Conservation (phyloP, 2,329 filamentous ascomycete genomes). For the Dactylonectria macrodidyma region DNA sequence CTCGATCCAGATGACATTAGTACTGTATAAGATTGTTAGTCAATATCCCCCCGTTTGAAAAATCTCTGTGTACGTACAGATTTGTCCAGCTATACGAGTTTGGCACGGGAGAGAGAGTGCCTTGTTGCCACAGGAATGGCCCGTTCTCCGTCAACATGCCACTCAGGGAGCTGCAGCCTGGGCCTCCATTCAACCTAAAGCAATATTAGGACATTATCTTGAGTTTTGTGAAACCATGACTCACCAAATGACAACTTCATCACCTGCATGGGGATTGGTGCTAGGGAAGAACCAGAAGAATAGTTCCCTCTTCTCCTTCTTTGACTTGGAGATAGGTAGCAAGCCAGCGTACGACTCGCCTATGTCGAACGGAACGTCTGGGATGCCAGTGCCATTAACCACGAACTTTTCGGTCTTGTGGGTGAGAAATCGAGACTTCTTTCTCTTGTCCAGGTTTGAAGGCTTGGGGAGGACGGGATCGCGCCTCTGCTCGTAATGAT, state of each 20-base stretch:
- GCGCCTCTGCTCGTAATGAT: conserved; percentile 33
- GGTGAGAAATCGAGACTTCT: conserved; percentile 41
- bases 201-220: conserved; percentile 54
- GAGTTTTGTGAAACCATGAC: neutral
- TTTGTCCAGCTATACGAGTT: conserved; percentile 84
- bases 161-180: conserved; percentile 45
- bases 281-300: conserved; percentile 80
- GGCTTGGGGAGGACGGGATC: conserved; percentile 7
- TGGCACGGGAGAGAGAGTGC: conserved; percentile 74
- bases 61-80: conserved; percentile 53
- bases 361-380: conserved; percentile 79
- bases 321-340: conserved; percentile 68
- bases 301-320: conserved; percentile 66
- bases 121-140: conserved; percentile 79
- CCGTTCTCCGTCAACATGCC: conserved; percentile 81
- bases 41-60: fast-evolving
- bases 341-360: conserved; percentile 76
- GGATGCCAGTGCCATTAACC: conserved; percentile 75
- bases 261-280: conserved; percentile 61
- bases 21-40: conserved; percentile 49
- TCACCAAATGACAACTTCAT: conserved; percentile 75
- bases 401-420: conserved; percentile 61
- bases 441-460: conserved; percentile 28
- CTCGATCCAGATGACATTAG: conserved; percentile 84
- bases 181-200: conserved; percentile 65